Percentiles rank a stretch among this genome's conserved stretches.
These are phyloP conservation scores for Phaeoacremonium minimum DNA, from an alignment of 2,329 filamentous ascomycete species.

Conservation along the genomic window DNA sequence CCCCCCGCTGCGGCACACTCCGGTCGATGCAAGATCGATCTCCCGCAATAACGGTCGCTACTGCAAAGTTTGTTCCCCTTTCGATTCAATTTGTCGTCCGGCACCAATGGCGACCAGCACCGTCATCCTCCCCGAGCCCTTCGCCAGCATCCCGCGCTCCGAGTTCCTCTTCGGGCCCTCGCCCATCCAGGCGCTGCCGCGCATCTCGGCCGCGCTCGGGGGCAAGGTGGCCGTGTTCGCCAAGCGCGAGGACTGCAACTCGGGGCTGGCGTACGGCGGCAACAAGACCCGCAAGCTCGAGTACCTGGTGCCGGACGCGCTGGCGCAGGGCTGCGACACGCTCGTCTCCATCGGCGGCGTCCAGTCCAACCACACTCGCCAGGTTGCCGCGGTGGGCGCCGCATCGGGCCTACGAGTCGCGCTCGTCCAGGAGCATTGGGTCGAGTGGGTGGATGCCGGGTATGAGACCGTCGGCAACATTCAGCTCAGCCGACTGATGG, in stretches of 20 bases:
- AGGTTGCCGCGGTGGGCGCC: slow-evolving; percentile 59
- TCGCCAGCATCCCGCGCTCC: slow-evolving; percentile 58
- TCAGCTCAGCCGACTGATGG: slow-evolving; percentile 65
- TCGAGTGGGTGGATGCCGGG: slow-evolving; percentile 53
- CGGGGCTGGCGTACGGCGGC: slow-evolving; percentile 61
- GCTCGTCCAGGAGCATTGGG: slow-evolving; percentile 66
- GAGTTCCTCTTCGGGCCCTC: slow-evolving; percentile 63
- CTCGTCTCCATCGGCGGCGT: slow-evolving; percentile 64
- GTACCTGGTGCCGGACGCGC: slow-evolving; percentile 62
- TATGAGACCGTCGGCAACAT: slow-evolving; percentile 68
- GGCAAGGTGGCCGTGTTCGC: slow-evolving; percentile 61
- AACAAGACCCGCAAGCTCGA: slow-evolving; percentile 70
- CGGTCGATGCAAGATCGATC: no score
- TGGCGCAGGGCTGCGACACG: slow-evolving; percentile 52
- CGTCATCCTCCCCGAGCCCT: slow-evolving; percentile 54
- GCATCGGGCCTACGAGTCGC: slow-evolving; percentile 51
- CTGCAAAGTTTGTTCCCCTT: no score
- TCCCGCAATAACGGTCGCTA: no score
- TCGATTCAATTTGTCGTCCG: no score
- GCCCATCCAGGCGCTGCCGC: slow-evolving; percentile 62
- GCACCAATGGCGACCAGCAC: slow-evolving; percentile 4
- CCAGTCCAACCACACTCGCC: slow-evolving; percentile 67
- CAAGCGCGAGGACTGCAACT: slow-evolving; percentile 70
- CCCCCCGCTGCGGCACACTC: no score
- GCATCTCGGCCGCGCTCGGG: slow-evolving; percentile 58